Base-by-base conservation (phyloP, 192 early-diverging fungal species). In the Phycomyces nitens region DNA sequence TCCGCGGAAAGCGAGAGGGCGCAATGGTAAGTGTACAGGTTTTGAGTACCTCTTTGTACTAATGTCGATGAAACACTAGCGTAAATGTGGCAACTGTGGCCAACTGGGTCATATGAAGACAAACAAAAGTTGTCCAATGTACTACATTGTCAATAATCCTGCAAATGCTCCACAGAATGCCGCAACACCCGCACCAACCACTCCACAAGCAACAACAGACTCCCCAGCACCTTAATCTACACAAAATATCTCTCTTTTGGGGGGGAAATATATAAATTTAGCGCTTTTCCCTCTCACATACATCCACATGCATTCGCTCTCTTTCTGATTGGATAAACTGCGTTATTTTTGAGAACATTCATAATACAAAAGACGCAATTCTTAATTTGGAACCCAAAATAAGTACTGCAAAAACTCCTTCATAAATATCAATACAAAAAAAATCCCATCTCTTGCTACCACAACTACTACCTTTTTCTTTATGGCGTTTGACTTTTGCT, bases 41-140 rank as follows among this genome's bases (percentile, higher is more conserved):
- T n/a, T 39, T 41, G 10, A 43, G 10, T n/a, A 9, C 0, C 6
- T 44, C 22, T 18, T 20, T 65, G 14, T 11, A 16, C 18, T 14
- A 11, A 47, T 11, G 12, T 18, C 12, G 18, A 47, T 47, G 18
- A 18, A 18, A 59, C 22, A 40, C n/a, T 67, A 86, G 76, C 82
- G 89, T 12, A 78, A 80, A 38, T 92, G 91, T 69, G 88, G 91
- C 59, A 90, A 91, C 67, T 92, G 91, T 72, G 88, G 88, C 29
- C 77, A 86, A 64, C 72, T 86, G 20, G 91, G 91, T n/a, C 91
- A 93, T 44, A 93, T 90, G 89, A 93, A 91, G 71, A 93, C 91
- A 7, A 93, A 91, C 74, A 88, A 87, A 54, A 89, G 84, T 43
- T 93, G 91, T 67, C 90, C 88, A 5, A 83, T 76, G 55, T 80